Conservation (phyloP, 352 stramenopile species). For the Pilasporangium apinafurcum region DNA sequence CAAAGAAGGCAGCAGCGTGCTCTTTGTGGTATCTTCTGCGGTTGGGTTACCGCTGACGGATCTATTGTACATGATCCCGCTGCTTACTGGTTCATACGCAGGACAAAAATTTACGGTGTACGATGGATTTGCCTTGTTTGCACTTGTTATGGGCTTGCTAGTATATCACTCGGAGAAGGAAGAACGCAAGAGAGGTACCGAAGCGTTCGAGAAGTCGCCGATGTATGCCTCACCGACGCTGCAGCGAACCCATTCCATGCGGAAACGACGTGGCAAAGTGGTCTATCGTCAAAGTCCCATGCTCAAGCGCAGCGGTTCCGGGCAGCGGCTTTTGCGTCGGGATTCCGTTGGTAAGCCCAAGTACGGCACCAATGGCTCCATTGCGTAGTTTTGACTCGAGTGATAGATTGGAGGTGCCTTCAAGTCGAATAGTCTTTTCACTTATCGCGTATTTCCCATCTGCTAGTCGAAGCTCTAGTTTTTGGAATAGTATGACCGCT, state of each 20-base stretch:
- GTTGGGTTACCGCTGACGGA: conserved; percentile 78
- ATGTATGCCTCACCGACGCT: conserved; percentile 83
- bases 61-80: conserved; percentile 77
- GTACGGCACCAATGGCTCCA: conserved; percentile 44
- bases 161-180: conserved; percentile 88
- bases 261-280: conserved; percentile 68
- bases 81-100: conserved; percentile 61
- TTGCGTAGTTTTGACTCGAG: conserved; percentile 3
- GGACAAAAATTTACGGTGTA: conserved; percentile 82
- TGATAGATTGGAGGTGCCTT: no score
- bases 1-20: conserved; percentile 83
- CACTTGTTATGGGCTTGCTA: conserved; percentile 79
- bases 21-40: conserved; percentile 85
- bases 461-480: no score
- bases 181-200: conserved; percentile 43
- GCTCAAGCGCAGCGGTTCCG: conserved; percentile 42
- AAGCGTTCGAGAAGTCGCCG: conserved; percentile 76
- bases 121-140: conserved; percentile 84
- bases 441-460: no score
- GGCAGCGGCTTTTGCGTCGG: conserved; percentile 53
- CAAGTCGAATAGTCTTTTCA: no score
- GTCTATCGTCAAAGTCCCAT: conserved; percentile 83
- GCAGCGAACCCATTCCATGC: conserved; percentile 82
- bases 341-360: conserved; percentile 31
- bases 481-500: no score